Conservation (phyloP, 2,329 filamentous ascomycete species). For the Pseudogymnoascus sp. region DNA sequence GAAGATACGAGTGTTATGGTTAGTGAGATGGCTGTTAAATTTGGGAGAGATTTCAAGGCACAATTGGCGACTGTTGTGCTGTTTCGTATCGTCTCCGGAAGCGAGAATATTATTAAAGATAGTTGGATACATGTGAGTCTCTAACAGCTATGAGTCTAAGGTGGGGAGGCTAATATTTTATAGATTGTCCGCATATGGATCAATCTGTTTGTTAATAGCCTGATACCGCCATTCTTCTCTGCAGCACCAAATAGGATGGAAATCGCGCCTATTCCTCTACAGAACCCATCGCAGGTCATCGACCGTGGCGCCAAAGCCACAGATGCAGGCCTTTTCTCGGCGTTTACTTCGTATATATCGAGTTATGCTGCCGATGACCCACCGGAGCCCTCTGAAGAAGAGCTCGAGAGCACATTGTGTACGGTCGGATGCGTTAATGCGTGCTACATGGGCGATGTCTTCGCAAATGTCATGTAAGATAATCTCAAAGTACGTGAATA, state of each 20-base stretch:
- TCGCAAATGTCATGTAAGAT: slow-evolving; percentile 71
- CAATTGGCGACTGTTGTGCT: slow-evolving; percentile 92
- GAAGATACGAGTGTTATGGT: slow-evolving; percentile 95
- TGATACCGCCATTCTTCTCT: slow-evolving; percentile 73
- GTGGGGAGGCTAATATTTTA: slow-evolving; percentile 30
- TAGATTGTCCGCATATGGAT: slow-evolving; percentile 86
- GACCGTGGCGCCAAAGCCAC: slow-evolving; percentile 70
- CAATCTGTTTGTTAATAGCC: slow-evolving; percentile 91
- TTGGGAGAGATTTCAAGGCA: slow-evolving; percentile 86
- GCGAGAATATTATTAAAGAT: slow-evolving; percentile 65
- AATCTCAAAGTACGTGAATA: background rate
- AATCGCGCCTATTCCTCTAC: slow-evolving; percentile 75
- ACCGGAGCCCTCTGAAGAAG: slow-evolving; percentile 92
- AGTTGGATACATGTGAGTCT: slow-evolving; percentile 69
- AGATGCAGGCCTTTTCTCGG: slow-evolving; percentile 84
- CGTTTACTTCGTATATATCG: slow-evolving; percentile 94
- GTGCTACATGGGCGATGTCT: slow-evolving; percentile 74
- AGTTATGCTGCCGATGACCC: slow-evolving; percentile 97
- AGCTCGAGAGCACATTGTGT: slow-evolving; percentile 89
- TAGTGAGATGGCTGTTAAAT: slow-evolving; percentile 91
- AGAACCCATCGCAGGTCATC: slow-evolving; percentile 85
- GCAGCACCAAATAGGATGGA: slow-evolving; percentile 55
- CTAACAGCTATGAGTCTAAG: slow-evolving; percentile 9
- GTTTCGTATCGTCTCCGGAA: slow-evolving; percentile 82
- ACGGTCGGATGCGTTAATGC: slow-evolving; percentile 91